A percentile compares a stretch with the other conserved stretches of the same genome.
Conservation (phyloP, 768 basidiomycete genomes). For the Amanita muscaria region DNA sequence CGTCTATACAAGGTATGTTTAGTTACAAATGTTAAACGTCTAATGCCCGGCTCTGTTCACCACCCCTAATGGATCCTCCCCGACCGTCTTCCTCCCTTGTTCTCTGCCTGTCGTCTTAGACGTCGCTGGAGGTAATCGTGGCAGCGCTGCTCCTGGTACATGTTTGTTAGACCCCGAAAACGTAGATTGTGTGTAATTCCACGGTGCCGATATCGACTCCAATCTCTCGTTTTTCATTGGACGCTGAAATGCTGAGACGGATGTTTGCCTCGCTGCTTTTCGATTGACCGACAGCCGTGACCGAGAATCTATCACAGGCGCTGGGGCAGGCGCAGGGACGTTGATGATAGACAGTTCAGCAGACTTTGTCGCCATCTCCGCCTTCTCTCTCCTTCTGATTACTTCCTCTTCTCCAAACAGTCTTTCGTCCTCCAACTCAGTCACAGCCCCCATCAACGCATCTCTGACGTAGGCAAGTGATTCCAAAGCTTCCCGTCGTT, state of each 20-base stretch:
- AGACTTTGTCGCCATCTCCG: conserved; percentile 13
- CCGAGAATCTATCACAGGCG: conserved; percentile 31
- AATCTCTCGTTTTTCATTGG: not conserved
- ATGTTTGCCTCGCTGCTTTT: conserved; percentile 14
- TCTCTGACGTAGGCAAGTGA: conserved; percentile 73
- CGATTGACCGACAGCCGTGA: conserved; percentile 12
- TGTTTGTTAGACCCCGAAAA: conserved; percentile 35
- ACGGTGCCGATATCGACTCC: conserved; percentile 29
- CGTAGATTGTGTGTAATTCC: conserved; percentile 48
- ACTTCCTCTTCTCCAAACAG: conserved; percentile 49
- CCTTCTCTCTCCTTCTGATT: conserved; percentile 26
- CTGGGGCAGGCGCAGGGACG: conserved; percentile 28
- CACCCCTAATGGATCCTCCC: conserved; percentile 17
- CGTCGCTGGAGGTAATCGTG: too few species aligned
- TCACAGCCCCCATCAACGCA: conserved; percentile 46
- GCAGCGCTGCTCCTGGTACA: too few species aligned
- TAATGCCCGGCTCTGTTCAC: conserved; percentile 26
- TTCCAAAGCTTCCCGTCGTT: conserved; percentile 61
- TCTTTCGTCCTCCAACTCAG: conserved; percentile 56
- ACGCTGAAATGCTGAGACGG: conserved; percentile 9
- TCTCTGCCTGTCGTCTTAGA: too few species aligned
- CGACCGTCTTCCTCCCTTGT: conserved; percentile 26
- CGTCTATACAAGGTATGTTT: conserved; percentile 36
- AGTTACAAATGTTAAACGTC: too few species aligned
- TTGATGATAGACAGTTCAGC: conserved; percentile 14